Conservation (phyloP, 2,329 filamentous ascomycete genomes). For the Talaromyces rugulosus region DNA sequence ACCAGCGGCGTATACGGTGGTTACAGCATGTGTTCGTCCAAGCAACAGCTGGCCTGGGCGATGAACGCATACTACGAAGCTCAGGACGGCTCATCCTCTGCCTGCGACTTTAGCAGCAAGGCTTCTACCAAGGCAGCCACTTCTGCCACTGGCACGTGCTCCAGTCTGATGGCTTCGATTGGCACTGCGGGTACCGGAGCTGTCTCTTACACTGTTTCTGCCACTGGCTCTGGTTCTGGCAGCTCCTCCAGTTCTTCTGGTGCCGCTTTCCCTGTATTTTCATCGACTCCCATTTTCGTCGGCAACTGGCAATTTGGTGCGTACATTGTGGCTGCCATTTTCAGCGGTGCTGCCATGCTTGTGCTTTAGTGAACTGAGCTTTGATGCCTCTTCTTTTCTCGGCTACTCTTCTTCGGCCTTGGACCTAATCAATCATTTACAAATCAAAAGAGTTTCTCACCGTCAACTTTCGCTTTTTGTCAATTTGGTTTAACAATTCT, state of each 20-base stretch:
- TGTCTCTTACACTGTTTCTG: slow-evolving; percentile 29
- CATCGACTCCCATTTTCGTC: slow-evolving; percentile 34
- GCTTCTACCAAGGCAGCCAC: slow-evolving; percentile 32
- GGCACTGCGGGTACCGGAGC: slow-evolving; percentile 37
- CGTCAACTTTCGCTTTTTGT: background rate
- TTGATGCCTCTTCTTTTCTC: background rate
- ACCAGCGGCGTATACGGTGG: slow-evolving; percentile 43
- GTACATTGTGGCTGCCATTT: slow-evolving; percentile 40
- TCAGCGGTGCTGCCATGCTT: slow-evolving; percentile 45
- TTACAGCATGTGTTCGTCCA: slow-evolving; percentile 45
- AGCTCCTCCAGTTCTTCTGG: slow-evolving; percentile 31
- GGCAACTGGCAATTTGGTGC: slow-evolving; percentile 39
- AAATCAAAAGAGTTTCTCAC: background rate
- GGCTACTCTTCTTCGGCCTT: background rate
- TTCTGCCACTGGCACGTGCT: slow-evolving; percentile 31
- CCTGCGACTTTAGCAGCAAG: slow-evolving; percentile 45
- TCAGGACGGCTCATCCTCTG: slow-evolving; percentile 31
- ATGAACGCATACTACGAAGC: slow-evolving; percentile 45
- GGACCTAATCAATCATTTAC: background rate
- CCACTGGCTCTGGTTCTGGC: slow-evolving; percentile 35
- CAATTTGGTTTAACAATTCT: no score
- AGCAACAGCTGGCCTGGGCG: slow-evolving; percentile 44
- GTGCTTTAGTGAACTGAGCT: slow-evolving; percentile 36
- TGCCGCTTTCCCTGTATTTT: slow-evolving; percentile 25
- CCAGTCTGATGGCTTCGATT: slow-evolving; percentile 33